Conservation (phyloP, 352 stramenopile genomes). For the Phytopythium delawarense region DNA sequence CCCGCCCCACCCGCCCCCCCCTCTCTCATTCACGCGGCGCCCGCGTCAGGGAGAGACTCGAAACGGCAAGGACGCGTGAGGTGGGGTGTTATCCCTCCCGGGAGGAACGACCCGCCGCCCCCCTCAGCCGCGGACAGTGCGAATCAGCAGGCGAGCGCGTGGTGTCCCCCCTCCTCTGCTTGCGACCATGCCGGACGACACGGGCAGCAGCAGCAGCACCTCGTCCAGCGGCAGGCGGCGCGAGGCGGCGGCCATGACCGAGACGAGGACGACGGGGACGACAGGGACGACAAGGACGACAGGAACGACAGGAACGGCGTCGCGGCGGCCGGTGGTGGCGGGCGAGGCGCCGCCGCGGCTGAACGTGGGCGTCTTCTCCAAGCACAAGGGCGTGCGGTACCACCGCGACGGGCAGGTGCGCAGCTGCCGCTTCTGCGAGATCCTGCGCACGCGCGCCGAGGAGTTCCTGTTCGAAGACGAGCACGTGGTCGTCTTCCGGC, state of each 20-base stretch:
- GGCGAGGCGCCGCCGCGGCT: conserved; percentile 18
- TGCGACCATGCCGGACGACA: not conserved
- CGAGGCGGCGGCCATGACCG: not conserved
- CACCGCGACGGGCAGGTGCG: conserved; percentile 45
- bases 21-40: not conserved
- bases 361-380: conserved; percentile 43
- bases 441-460: conserved; percentile 50
- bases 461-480: conserved; percentile 78
- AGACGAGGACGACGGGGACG: not conserved
- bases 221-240: not conserved
- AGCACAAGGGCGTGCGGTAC: conserved; percentile 74
- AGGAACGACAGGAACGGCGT: not conserved
- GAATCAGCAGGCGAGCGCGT: too few species aligned
- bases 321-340: conserved; percentile 8
- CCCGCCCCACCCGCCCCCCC: too few species aligned
- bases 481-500: conserved; percentile 71
- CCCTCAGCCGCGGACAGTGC: too few species aligned
- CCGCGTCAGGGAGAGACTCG: not conserved
- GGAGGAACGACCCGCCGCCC: too few species aligned
- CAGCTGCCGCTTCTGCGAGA: conserved; percentile 82
- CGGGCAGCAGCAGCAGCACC: conserved; percentile 9
- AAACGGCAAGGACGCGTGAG: not conserved
- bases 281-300: too few species aligned
- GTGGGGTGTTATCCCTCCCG: not conserved
- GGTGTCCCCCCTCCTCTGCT: too few species aligned